These are phyloP conservation scores for Ogataea nakhonphanomensis DNA, from an alignment of 805 yeast species.

Conservation along the genomic window DNA sequence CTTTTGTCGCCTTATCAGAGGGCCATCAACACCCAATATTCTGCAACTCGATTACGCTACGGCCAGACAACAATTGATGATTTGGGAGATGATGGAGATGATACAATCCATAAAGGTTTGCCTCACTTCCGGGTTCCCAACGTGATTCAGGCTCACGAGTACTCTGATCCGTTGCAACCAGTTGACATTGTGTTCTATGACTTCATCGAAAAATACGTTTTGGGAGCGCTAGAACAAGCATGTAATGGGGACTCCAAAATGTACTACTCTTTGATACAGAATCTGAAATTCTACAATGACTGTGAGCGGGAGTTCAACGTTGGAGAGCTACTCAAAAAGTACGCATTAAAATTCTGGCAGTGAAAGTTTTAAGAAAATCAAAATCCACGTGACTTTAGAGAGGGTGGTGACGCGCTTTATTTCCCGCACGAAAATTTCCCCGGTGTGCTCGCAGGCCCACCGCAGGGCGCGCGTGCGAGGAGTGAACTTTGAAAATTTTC, in stretches of 20 bases:
- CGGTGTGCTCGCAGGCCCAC: background rate
- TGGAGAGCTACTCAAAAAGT: constrained; percentile 42
- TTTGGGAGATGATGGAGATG: constrained; percentile 84
- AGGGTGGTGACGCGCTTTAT: constrained; percentile 5
- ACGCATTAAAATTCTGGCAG: constrained; percentile 36
- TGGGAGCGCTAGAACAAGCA: constrained; percentile 25
- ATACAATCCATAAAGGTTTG: constrained; percentile 62
- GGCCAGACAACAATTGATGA: constrained; percentile 89
- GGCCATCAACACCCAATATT: constrained; percentile 14
- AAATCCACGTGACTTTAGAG: constrained; percentile 1
- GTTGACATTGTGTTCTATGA: constrained; percentile 79
- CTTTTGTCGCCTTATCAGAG: constrained; percentile 27
- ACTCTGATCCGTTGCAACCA: constrained; percentile 18
- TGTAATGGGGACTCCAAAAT: constrained; percentile 13
- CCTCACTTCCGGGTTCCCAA: constrained; percentile 67
- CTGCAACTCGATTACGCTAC: constrained; percentile 33
- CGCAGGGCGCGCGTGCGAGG: constrained; percentile 10
- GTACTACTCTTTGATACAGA: constrained; percentile 14
- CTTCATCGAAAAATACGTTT: constrained; percentile 49
- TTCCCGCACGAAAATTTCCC: constrained; percentile 2
- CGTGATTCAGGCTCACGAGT: constrained; percentile 57
- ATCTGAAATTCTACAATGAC: constrained; percentile 28
- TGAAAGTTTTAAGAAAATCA: background rate
- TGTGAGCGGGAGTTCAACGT: constrained; percentile 38
- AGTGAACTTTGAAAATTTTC: constrained; percentile 12